Evolutionary conservation across 495 filamentous ascomycete species (phyloP).

Genomic region (Penicillium paxilli): DNA sequence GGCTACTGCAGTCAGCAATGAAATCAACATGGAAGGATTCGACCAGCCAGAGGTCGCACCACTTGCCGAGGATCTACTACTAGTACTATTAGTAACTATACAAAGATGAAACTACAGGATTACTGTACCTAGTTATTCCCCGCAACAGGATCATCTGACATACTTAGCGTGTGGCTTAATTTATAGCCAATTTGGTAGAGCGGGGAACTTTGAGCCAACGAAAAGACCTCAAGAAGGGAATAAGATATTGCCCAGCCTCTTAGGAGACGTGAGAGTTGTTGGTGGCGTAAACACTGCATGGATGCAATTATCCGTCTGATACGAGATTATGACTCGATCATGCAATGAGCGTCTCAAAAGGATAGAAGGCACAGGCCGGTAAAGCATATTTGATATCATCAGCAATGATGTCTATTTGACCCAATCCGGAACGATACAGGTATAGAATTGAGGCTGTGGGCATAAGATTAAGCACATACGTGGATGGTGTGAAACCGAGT

Average conservation of each 20-base stretch:
- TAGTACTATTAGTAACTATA: too few species aligned
- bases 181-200: constrained; percentile 5
- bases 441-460: too few species aligned
- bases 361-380: too few species aligned
- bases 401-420: too few species aligned
- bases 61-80: background rate
- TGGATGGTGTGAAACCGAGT: background rate
- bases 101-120: background rate
- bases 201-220: background rate
- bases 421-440: too few species aligned
- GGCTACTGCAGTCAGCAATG: constrained; percentile 13
- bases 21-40: background rate
- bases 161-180: constrained; percentile 8
- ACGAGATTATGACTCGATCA: background rate
- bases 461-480: too few species aligned
- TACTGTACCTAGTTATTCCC: too few species aligned
- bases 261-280: background rate
- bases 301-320: background rate
- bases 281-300: constrained; percentile 3
- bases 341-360: background rate
- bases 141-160: constrained; percentile 7
- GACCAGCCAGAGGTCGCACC: background rate
- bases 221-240: background rate
- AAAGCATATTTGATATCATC: too few species aligned
- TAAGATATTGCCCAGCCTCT: background rate